Evolutionary conservation across 768 basidiomycete genomes (phyloP), one percentile per base, ranked within the genome.

Genomic region (Tephrocybe sp.): DNA sequence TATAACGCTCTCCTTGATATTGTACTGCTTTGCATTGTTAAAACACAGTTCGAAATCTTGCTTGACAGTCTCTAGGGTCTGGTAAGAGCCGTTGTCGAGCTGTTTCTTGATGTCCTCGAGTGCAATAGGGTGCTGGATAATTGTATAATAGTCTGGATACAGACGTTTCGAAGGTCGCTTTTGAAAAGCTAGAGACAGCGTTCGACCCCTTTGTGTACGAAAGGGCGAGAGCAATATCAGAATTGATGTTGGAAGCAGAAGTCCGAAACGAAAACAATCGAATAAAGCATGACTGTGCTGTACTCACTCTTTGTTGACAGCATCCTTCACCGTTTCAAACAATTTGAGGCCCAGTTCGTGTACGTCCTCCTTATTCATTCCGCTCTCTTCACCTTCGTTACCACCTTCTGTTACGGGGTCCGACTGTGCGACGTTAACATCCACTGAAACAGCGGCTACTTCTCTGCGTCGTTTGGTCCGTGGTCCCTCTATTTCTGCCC

Each of bases 291-390:
- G 70, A 72, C 69, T 75, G n/a, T n/a, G 73, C 69, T 75, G 73
- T 72, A 88, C 89, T 78, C 79, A 92, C 90, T 91, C 88, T 79
- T 89, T 88, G 76, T 84, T 87, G 66, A 84, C 83, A 64, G 88
- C 90, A 68, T 89, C 86, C 78, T 82, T 88, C 67, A 92, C 77
- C 33, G 79, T 80, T 65, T 85, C 81, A 85, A 87, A 91, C 72
- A 90, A 68, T 69, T 76, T 79, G 70, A 85, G 66, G 39, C 85
- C 89, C 64, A 83, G 78, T 69, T 84, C 83, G 64, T 78, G 84
- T 64, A 86, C 77, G 51, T 71, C 71, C 40, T 68, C 71, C 61
- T 67, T 53, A 45, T 65, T 58, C 55, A 53, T 53, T 61, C 62
- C 42, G 51, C 56, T 57, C 41, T 49, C 56, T 21, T 58, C 61